Evolutionary conservation across 176 grass and related monocot genomes (phyloP), one percentile per base, ranked within the genome.

Genomic region (Oryza longistaminata): DNA sequence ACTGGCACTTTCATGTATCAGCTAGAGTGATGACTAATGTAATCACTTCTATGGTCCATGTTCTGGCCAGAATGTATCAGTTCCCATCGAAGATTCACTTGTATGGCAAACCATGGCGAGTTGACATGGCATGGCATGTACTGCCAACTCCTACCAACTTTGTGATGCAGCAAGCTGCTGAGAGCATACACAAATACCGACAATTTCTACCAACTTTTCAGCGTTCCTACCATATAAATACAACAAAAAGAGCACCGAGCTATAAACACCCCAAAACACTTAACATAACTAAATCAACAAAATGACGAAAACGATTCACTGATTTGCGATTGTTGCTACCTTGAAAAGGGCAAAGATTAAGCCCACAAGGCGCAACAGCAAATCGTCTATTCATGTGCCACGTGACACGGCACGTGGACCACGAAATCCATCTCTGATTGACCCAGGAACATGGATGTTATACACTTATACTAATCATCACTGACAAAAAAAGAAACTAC

Each of bases 331-430:
- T 46, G 24, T 34, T 81, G 12, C 52, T 15, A 7, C 42, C 29
- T 53, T 48, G 44, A 82, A 73, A 86, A 86, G 17, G 13, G 43
- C 24, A 73, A 72, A 72, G 45, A 72, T 5, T 48, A 77, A 45
- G 11, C 72, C 37, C 64, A 73, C 22, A 72, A 27, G 17, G 17
- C 4, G 14, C 49, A 14, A 52, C 6, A 62, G 58, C n/a, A 3
- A 74, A 74, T 67, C 69, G 31, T 68, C 4, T 69, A 90, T 69
- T n/a, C 62, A 25, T 74, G 46, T 40, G 46, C 1, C 7, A 48
- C 34, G 46, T 82, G 43, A 8, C 13, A 52, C 3, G 13, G 11
- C 58, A 82, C 34, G 39, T 64, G 68, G 37, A 26, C 26, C 8
- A 61, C 25, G 2, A 78, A 67, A 68, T 35, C 79, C 9, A 66